A percentile compares a stretch with the other conserved stretches of the same genome.
These are phyloP conservation scores for Thelephora terrestris DNA, from an alignment of 1,284 basidiomycete genomes.

Conservation along the genomic window DNA sequence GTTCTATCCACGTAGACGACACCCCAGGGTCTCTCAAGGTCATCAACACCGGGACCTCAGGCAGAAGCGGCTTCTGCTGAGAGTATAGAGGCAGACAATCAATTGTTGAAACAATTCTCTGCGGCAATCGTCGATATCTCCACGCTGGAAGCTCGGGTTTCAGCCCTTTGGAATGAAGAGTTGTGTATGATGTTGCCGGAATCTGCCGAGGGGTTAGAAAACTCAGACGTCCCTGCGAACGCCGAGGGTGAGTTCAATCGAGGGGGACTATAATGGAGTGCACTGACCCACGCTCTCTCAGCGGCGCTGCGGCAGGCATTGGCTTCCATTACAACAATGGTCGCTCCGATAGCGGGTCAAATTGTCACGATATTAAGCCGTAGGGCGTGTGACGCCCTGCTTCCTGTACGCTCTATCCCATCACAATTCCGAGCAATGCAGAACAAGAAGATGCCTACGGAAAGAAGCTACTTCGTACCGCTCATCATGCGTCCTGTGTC, in stretches of 20 bases:
- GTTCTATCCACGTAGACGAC: not conserved
- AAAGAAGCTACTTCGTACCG: constrained; percentile 80
- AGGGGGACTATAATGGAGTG: not conserved
- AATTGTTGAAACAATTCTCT: constrained; percentile 48
- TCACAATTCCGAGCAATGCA: constrained; percentile 75
- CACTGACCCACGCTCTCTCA: constrained; percentile 17
- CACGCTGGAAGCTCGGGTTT: constrained; percentile 38
- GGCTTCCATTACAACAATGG: constrained; percentile 33
- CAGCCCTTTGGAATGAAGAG: constrained; percentile 54
- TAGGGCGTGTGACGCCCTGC: constrained; percentile 77
- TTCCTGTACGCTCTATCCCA: constrained; percentile 81
- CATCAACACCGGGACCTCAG: constrained; percentile 39
- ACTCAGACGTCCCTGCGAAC: constrained; percentile 1
- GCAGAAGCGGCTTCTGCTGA: constrained; percentile 44
- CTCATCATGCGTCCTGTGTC: constrained; percentile 78
- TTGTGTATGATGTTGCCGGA: constrained; percentile 52
- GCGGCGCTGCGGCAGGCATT: constrained; percentile 51
- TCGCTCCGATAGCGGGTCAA: constrained; percentile 48
- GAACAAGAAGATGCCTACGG: constrained; percentile 55
- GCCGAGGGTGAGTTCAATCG: constrained; percentile 5
- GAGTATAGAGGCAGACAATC: constrained; percentile 48
- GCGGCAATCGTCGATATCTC: constrained; percentile 57
- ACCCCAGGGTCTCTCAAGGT: constrained; percentile 27
- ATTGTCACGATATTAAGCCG: constrained; percentile 66
- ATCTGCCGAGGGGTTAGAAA: constrained; percentile 9